Evolutionary conservation across 2,329 filamentous ascomycete species (phyloP).

Genomic region (Phaeosphaeriaceae sp.): DNA sequence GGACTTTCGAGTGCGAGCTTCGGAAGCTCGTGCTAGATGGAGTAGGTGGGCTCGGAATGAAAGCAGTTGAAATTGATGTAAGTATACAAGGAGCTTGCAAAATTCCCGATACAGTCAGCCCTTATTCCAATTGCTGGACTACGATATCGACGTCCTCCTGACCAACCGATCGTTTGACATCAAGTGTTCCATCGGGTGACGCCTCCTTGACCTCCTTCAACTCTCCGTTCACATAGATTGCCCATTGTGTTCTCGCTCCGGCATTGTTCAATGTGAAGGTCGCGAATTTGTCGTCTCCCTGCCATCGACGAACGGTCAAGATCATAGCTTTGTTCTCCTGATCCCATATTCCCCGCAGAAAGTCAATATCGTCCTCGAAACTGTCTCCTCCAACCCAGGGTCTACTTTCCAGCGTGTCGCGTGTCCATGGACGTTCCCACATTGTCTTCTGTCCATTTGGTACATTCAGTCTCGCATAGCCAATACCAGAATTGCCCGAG

Average conservation of each 20-base stretch:
- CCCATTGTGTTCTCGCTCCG: neutral
- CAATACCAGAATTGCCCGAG: neutral
- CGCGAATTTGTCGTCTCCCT: neutral
- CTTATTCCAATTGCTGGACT: neutral
- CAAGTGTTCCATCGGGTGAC: neutral
- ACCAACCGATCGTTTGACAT: neutral
- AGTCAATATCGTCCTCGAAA: neutral
- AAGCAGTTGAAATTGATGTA: no score
- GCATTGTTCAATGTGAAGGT: neutral
- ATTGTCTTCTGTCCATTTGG: neutral
- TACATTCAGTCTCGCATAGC: neutral
- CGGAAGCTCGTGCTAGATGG: neutral
- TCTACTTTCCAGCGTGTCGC: neutral
- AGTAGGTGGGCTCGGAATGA: neutral
- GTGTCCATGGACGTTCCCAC: neutral
- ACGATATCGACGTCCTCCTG: neutral
- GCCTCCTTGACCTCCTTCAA: neutral
- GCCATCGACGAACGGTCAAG: neutral
- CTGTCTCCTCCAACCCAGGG: neutral
- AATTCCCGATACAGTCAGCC: neutral
- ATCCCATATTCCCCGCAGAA: neutral
- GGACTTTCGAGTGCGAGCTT: neutral
- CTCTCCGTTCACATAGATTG: neutral
- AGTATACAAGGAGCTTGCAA: no score
- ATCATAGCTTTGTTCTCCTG: neutral